These are phyloP conservation scores for Cinnamomum chago DNA, from an alignment of 164 flowering plant genomes.

Conservation along the genomic window DNA sequence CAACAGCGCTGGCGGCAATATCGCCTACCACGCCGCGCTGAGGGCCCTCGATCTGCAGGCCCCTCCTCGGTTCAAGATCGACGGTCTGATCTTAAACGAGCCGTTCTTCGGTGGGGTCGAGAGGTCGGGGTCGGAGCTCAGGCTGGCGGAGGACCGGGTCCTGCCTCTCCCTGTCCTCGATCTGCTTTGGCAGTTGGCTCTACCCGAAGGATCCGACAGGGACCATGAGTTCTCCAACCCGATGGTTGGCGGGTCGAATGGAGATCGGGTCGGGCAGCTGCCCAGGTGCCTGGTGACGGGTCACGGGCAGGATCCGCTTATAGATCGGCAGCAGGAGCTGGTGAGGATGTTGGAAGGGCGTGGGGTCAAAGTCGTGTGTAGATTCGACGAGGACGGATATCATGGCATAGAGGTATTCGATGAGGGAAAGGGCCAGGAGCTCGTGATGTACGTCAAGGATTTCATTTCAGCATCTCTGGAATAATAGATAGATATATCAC, in stretches of 20 bases:
- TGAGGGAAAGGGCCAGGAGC: not conserved
- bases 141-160: constrained; percentile 22
- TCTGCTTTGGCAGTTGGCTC: constrained; percentile 45
- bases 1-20: constrained; percentile 60
- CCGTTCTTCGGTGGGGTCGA: constrained; percentile 47
- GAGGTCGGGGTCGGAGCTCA: constrained; percentile 52
- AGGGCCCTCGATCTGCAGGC: constrained; percentile 20
- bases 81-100: constrained; percentile 48
- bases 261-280: constrained; percentile 31
- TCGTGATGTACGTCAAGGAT: not conserved
- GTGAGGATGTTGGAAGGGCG: constrained; percentile 4
- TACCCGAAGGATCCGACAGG: constrained; percentile 49
- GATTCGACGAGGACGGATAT: not conserved
- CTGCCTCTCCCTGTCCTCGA: constrained; percentile 37
- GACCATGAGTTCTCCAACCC: constrained; percentile 58
- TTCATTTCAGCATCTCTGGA: not conserved
- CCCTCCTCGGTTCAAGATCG: constrained; percentile 32
- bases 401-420: constrained; percentile 2
- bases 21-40: constrained; percentile 48
- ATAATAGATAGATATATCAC: too few relatives aligned
- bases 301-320: constrained; percentile 1
- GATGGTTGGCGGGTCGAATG: not conserved
- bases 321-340: not conserved
- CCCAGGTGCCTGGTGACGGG: constrained; percentile 36
- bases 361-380: not conserved